A percentile compares a stretch with the other conserved stretches of the same genome.
These are phyloP conservation scores for Scortechinia acanthostroma DNA, from an alignment of 2,329 filamentous ascomycete species.

Conservation along the genomic window DNA sequence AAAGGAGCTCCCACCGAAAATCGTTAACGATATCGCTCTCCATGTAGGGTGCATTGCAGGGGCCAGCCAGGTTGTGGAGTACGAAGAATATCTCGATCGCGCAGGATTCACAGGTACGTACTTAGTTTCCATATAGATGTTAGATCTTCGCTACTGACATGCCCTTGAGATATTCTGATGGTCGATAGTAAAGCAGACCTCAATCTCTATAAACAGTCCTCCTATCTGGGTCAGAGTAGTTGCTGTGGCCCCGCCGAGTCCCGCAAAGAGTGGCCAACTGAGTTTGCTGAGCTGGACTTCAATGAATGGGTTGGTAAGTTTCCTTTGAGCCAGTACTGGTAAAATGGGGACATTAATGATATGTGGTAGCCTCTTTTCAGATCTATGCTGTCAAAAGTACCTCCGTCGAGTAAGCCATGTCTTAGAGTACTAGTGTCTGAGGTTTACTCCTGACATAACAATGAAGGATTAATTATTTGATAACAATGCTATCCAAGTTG, in stretches of 20 bases:
- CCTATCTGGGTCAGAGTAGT: conserved; percentile 3
- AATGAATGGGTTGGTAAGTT: conserved; percentile 29
- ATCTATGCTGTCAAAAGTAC: conserved; percentile 33
- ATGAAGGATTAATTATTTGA: too few relatives aligned
- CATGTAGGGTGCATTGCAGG: conserved; percentile 39
- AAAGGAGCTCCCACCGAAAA: conserved; percentile 22
- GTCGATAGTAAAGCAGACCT: conserved; percentile 24
- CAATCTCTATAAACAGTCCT: conserved; percentile 18
- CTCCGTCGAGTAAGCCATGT: too few relatives aligned
- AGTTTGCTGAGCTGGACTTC: conserved; percentile 17
- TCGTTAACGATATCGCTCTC: conserved; percentile 27
- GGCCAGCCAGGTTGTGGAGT: conserved; percentile 28
- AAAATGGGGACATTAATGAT: not conserved
- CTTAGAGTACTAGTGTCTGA: too few relatives aligned
- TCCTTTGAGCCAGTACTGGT: not conserved
- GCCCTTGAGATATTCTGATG: conserved; percentile 17
- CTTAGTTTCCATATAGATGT: too few relatives aligned
- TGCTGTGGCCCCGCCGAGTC: conserved; percentile 10
- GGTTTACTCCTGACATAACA: too few relatives aligned
- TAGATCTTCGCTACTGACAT: too few relatives aligned
- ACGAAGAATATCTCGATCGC: conserved; percentile 26
- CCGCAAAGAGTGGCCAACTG: conserved; percentile 6
- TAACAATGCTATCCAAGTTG: too few relatives aligned
- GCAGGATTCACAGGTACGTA: conserved; percentile 7
- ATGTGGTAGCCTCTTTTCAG: conserved; percentile 23